Percentiles rank a stretch among this genome's conserved stretches.
Conservation (phyloP, 2,329 filamentous ascomycete genomes). For the Alternaria novae-zelandiae region DNA sequence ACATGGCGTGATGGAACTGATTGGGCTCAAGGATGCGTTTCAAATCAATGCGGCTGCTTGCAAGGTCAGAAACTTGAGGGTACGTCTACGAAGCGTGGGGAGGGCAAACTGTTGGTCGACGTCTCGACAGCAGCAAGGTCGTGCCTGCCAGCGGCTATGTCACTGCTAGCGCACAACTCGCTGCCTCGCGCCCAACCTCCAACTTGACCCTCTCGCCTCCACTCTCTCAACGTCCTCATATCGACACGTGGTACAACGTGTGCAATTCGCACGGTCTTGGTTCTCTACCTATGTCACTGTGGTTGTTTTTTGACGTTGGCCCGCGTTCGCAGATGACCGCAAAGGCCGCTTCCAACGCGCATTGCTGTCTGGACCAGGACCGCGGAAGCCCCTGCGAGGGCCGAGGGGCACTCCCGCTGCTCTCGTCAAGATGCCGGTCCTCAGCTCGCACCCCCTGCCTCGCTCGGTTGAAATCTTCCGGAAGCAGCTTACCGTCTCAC, state of each 20-base stretch:
- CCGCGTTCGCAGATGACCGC: slow-evolving; percentile 7
- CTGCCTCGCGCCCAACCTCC: slow-evolving; percentile 3
- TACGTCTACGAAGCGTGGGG: background rate
- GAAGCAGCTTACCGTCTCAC: slow-evolving; percentile 10
- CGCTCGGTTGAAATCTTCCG: slow-evolving; percentile 19
- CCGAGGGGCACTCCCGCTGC: background rate
- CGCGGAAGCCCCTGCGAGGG: background rate
- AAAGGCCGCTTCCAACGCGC: slow-evolving; percentile 2
- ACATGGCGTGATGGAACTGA: background rate
- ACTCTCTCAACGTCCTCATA: slow-evolving; percentile 9
- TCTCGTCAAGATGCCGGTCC: slow-evolving; percentile 2
- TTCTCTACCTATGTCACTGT: background rate
- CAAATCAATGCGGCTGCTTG: background rate
- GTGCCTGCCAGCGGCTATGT: slow-evolving; percentile 3
- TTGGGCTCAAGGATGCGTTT: slow-evolving; percentile 1
- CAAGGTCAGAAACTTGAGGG: background rate
- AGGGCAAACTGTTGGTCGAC: background rate
- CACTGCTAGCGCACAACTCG: slow-evolving; percentile 14
- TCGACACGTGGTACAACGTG: slow-evolving; percentile 4
- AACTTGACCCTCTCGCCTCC: slow-evolving; percentile 3
- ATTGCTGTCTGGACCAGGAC: background rate
- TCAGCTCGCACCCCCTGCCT: slow-evolving; percentile 15
- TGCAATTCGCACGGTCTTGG: background rate
- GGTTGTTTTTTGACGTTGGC: slow-evolving; percentile 3
- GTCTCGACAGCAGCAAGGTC: background rate